Evolutionary conservation across 2,329 filamentous ascomycete genomes (phyloP).

Genomic region (Diplodia mutila): DNA sequence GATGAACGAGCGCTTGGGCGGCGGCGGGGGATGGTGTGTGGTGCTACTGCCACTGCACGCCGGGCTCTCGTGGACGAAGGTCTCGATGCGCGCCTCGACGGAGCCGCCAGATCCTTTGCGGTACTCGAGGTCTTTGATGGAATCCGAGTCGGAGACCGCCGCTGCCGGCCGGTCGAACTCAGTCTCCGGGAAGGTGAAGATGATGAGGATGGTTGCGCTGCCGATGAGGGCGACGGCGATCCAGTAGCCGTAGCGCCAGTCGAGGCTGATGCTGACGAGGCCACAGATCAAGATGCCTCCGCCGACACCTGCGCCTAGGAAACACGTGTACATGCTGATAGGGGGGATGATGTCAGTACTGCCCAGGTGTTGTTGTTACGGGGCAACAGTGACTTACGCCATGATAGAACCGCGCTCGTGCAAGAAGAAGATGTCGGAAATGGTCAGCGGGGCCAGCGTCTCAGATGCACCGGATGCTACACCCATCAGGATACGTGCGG

Average conservation of each 20-base stretch:
- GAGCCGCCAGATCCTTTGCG: neutral
- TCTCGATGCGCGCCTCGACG: slow-evolving; percentile 29
- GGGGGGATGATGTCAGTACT: neutral
- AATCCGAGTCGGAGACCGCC: slow-evolving; percentile 11
- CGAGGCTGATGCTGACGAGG: slow-evolving; percentile 53
- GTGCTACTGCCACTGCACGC: neutral
- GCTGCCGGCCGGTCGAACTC: slow-evolving; percentile 46
- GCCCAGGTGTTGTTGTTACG: neutral
- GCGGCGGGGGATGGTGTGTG: neutral
- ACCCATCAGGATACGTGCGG: slow-evolving; percentile 57
- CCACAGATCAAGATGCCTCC: slow-evolving; percentile 41
- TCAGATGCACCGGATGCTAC: slow-evolving; percentile 60
- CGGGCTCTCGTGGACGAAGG: neutral
- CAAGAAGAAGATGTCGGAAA: slow-evolving; percentile 61
- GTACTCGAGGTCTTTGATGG: neutral
- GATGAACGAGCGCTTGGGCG: neutral
- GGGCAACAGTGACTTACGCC: slow-evolving; percentile 42
- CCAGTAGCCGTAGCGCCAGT: slow-evolving; percentile 59
- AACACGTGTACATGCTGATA: slow-evolving; percentile 33
- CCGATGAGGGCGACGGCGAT: slow-evolving; percentile 57
- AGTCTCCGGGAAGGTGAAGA: slow-evolving; percentile 62
- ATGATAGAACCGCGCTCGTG: slow-evolving; percentile 60
- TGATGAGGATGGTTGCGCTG: slow-evolving; percentile 51
- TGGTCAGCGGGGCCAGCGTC: slow-evolving; percentile 53
- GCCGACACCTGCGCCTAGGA: slow-evolving; percentile 34